These are phyloP conservation scores for Marasmius oreades DNA, from an alignment of 1,284 basidiomycete genomes.

Conservation along the genomic window DNA sequence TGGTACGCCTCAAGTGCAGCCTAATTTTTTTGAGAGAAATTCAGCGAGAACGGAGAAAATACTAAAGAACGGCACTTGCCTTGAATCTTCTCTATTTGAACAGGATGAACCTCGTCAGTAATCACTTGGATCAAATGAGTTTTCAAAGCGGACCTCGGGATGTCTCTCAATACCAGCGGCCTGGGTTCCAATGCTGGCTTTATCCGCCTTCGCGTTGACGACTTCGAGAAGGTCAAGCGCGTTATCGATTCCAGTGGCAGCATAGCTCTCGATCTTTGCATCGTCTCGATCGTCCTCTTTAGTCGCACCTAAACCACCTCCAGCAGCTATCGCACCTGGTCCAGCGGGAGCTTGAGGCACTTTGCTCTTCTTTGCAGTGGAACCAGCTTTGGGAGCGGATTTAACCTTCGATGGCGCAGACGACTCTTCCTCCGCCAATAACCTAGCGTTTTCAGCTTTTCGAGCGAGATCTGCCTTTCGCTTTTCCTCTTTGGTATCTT, in stretches of 20 bases:
- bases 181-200: conserved; percentile 80
- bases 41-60: conserved; percentile 6
- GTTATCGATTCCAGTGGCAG: conserved; percentile 89
- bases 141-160: conserved; percentile 72
- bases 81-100: conserved; percentile 77
- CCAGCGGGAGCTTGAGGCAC: conserved; percentile 54
- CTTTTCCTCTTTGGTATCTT: conserved; percentile 76
- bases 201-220: conserved; percentile 90
- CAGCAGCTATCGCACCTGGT: conserved; percentile 75
- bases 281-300: conserved; percentile 29
- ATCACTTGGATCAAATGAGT: conserved; percentile 1
- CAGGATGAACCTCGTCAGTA: conserved; percentile 11
- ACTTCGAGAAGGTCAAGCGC: conserved; percentile 88
- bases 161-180: conserved; percentile 89
- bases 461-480: conserved; percentile 70
- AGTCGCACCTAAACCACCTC: conserved; percentile 40
- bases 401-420: conserved; percentile 62
- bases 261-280: conserved; percentile 60
- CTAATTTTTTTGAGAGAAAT: conserved; percentile 29
- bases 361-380: conserved; percentile 24
- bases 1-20: conserved; percentile 92
- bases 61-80: conserved; percentile 29
- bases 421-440: conserved; percentile 86
- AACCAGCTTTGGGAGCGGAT: conserved; percentile 49
- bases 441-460: conserved; percentile 73